phyloP scores from a whole-genome alignment of 306 rosid species.

The Hippophae gyantsensis region DNA sequence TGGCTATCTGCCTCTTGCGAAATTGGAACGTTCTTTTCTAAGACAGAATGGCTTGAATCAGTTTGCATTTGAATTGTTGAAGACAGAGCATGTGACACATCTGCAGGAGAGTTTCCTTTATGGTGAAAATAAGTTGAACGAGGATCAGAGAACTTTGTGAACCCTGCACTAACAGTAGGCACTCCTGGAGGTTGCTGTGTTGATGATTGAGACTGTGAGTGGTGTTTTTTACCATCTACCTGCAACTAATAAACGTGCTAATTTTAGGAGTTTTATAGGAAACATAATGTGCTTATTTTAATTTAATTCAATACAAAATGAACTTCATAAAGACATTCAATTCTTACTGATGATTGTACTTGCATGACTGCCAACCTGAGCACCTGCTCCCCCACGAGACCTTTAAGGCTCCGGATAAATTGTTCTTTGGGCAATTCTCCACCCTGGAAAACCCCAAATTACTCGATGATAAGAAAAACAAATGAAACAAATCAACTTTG shows the following conservation, averaged over 20 bases:
- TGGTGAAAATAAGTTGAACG: conserved; percentile 66
- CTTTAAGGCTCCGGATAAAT: conserved; percentile 67
- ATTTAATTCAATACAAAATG: not conserved
- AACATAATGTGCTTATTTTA: not conserved
- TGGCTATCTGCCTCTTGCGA: conserved; percentile 42
- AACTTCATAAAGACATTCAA: not conserved
- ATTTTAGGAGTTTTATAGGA: not conserved
- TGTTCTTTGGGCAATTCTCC: conserved; percentile 65
- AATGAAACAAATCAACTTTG: conserved; percentile 19
- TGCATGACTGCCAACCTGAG: conserved; percentile 61
- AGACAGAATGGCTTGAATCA: conserved; percentile 29
- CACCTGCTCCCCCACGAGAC: conserved; percentile 85
- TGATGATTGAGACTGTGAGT: conserved; percentile 38
- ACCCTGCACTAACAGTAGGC: conserved; percentile 44
- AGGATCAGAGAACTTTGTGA: conserved; percentile 54
- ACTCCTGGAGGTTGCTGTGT: conserved; percentile 54
- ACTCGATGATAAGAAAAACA: conserved; percentile 37
- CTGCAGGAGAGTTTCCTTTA: conserved; percentile 55
- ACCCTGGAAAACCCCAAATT: conserved; percentile 11
- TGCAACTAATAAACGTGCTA: conserved; percentile 8
- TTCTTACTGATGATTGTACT: conserved; percentile 61
- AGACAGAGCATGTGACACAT: conserved; percentile 43
- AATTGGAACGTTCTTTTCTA: conserved; percentile 41
- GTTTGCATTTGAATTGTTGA: conserved; percentile 37
- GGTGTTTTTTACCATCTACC: conserved; percentile 18